Percentiles rank a stretch among this genome's conserved stretches.
Conservation (phyloP, 768 basidiomycete genomes). For the Tylopilus sp. region DNA sequence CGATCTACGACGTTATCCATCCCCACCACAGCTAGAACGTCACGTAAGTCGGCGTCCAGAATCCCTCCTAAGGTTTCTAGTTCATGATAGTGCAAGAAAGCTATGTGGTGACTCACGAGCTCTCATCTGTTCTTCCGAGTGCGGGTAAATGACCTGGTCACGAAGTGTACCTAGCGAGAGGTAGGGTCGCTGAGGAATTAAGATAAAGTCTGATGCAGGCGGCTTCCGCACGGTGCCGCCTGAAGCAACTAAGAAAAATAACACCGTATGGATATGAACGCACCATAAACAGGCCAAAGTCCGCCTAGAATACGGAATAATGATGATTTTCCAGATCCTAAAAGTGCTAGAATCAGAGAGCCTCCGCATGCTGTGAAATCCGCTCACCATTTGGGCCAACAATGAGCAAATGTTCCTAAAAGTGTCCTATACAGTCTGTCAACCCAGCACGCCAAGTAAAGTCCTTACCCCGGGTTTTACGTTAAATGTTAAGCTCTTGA, state of each 20-base stretch:
- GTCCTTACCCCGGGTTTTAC: slow-evolving; percentile 75
- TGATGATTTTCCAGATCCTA: slow-evolving; percentile 85
- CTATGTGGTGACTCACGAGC: slow-evolving; percentile 46
- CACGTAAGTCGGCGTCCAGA: slow-evolving; percentile 70
- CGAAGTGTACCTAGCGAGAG: slow-evolving; percentile 90
- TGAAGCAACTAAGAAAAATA: slow-evolving; percentile 17
- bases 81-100: slow-evolving; percentile 3
- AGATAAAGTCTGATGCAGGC: slow-evolving; percentile 80
- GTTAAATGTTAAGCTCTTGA: slow-evolving; percentile 81
- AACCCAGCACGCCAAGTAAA: neutral
- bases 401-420: slow-evolving; percentile 84
- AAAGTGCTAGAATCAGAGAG: neutral
- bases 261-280: neutral
- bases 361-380: neutral
- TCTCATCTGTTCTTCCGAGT: slow-evolving; percentile 77
- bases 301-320: slow-evolving; percentile 96
- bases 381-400: slow-evolving; percentile 86
- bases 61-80: slow-evolving; percentile 49
- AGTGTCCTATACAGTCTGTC: neutral
- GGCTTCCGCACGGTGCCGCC: slow-evolving; percentile 87
- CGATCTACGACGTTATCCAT: slow-evolving; percentile 86
- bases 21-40: slow-evolving; percentile 72
- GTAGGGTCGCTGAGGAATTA: slow-evolving; percentile 96
- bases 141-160: slow-evolving; percentile 96
- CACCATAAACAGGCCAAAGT: slow-evolving; percentile 80